phyloP scores from a whole-genome alignment of 2,329 filamentous ascomycete genomes.

The Trichoderma simmonsii region DNA sequence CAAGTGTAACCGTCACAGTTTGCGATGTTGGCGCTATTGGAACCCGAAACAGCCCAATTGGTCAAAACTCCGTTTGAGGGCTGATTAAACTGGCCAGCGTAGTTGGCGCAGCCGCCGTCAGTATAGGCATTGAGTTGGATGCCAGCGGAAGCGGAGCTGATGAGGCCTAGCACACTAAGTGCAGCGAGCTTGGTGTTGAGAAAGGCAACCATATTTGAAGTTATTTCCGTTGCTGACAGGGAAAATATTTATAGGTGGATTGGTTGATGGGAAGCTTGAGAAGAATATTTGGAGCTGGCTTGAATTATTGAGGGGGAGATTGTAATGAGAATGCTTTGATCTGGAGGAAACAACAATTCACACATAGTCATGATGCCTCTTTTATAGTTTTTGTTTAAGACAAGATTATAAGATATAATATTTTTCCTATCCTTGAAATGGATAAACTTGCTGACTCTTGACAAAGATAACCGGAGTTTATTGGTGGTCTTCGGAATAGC shows the following conservation, averaged over 20 bases:
- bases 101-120: background rate
- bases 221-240: background rate
- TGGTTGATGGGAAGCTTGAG: background rate
- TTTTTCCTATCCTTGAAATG: background rate
- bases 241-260: background rate
- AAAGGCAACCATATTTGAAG: background rate
- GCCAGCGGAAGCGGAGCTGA: background rate
- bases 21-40: background rate
- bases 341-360: background rate
- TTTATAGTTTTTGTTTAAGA: background rate
- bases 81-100: background rate
- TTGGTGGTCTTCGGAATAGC: background rate
- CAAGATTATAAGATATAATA: background rate
- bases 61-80: background rate
- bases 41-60: background rate
- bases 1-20: background rate
- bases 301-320: background rate
- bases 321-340: background rate
- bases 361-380: background rate
- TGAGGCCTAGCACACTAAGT: background rate
- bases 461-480: background rate
- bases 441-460: background rate
- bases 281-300: background rate
- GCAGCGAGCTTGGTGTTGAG: background rate
- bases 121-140: background rate